A percentile compares a stretch with the other conserved stretches of the same genome.
Conservation (phyloP, 768 basidiomycete species). For the Lanmaoa rubissima region DNA sequence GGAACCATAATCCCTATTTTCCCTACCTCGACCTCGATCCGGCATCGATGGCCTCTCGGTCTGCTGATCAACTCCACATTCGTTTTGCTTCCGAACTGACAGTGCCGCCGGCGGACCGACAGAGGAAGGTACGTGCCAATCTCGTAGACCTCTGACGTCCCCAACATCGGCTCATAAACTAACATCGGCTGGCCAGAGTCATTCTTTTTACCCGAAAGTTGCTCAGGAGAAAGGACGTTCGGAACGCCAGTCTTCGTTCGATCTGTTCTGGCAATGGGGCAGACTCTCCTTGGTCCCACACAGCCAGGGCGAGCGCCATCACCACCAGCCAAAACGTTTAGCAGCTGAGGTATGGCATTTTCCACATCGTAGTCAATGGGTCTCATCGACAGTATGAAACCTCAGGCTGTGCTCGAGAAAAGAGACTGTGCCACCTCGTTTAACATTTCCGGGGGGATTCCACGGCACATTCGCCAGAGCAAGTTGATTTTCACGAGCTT, state of each 20-base stretch:
- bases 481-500: neutral
- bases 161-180: neutral
- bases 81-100: constrained; percentile 34
- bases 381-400: constrained; percentile 1
- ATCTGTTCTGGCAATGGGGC: constrained; percentile 38
- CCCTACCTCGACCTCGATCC: constrained; percentile 8
- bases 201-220: constrained; percentile 39
- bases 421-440: neutral
- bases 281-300: constrained; percentile 26
- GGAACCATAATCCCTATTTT: neutral
- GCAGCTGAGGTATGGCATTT: constrained; percentile 9
- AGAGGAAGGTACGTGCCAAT: constrained; percentile 28
- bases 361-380: neutral
- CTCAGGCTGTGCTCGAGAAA: neutral
- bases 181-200: constrained; percentile 13
- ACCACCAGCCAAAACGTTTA: neutral
- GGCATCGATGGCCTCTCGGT: constrained; percentile 23
- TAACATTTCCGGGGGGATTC: neutral
- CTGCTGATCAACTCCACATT: constrained; percentile 22
- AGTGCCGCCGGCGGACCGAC: constrained; percentile 33
- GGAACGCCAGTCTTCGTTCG: constrained; percentile 33
- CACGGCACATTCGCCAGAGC: neutral
- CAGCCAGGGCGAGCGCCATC: neutral
- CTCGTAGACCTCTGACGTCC: neutral
- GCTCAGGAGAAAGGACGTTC: constrained; percentile 38